A percentile compares a stretch with the other conserved stretches of the same genome.
These are phyloP conservation scores for Raddia guianensis DNA, from an alignment of 176 grass and related monocot genomes.

Conservation along the genomic window DNA sequence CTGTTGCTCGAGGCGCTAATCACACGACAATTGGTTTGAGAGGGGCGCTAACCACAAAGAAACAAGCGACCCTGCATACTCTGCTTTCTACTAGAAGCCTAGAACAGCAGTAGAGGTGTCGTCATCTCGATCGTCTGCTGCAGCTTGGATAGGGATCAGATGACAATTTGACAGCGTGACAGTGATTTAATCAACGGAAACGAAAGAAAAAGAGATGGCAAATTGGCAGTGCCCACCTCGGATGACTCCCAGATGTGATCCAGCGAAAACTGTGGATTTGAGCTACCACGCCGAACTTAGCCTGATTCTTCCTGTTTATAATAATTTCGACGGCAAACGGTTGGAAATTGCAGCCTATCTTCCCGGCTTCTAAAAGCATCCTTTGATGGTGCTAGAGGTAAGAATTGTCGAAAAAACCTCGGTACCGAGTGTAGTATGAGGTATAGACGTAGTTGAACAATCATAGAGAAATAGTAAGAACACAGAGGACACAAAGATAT, in stretches of 20 bases:
- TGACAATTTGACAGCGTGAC: slow-evolving; percentile 26
- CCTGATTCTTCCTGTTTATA: background rate
- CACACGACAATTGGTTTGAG: background rate
- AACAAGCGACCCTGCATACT: background rate
- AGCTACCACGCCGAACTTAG: background rate
- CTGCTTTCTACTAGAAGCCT: background rate
- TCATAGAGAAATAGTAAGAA: too few species aligned
- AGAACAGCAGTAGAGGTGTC: slow-evolving; percentile 5
- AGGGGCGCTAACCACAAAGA: background rate
- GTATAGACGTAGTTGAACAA: too few species aligned
- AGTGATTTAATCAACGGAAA: background rate
- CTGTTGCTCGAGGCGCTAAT: too few species aligned
- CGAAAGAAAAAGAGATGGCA: background rate
- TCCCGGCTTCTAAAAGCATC: too few species aligned
- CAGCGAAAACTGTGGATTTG: background rate
- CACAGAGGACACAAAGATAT: too few species aligned
- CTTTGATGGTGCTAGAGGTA: too few species aligned
- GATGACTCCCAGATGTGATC: background rate
- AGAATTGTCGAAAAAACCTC: too few species aligned
- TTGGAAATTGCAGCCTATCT: background rate
- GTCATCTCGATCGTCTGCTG: background rate
- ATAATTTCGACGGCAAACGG: background rate
- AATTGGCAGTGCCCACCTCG: background rate
- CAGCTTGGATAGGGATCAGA: background rate
- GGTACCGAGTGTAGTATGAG: too few species aligned